Base-by-base conservation (phyloP, 1,284 basidiomycete species). In the Rhodofomes roseus region DNA sequence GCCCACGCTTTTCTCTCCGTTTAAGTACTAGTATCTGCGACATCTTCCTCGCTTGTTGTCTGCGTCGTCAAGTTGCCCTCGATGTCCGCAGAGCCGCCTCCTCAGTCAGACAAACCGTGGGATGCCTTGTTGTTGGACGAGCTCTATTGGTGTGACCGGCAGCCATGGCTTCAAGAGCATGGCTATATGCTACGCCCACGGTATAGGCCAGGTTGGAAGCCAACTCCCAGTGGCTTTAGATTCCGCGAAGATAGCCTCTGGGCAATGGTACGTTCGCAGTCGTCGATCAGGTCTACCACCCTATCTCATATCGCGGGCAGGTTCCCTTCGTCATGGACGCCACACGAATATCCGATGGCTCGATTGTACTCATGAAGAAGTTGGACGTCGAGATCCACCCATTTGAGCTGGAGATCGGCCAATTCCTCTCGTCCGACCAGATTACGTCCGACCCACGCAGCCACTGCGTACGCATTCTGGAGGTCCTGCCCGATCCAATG, bases 391-490 rank as follows among this genome's bases (percentile, higher is more conserved):
- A 54, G 1, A 16, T 25, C 1, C 56, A 65, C 23, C 62, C 63
- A 3, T 27, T 61, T 34, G 68, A 72, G 46, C 39, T 64, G 7
- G 58, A 59, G 6, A 65, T 73, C 5, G 55, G 37, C 12, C 36
- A 39, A n/a, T 61, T 62, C 12, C 61, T 75, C 36, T 64, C 64
- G 2, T 59, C 65, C 7, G 62, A 62, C n/a, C 59, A 57, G 0
- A 57, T 68, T 1, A 36, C 34, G 1, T 55, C 56, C 0, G 61
- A 73, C 56, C 64, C 70, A 4, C 50, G 59, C 16, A 75, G 74
- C 34, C 71, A 72, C 31, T 68, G 66, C 40, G 65, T 67, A 4
- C 70, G 64, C 0, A 36, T 74, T 12, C 53, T 71, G 22, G 70
- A 71, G 0, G 55, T 61, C 1, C 50, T 73, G 0, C 18, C 60